Evolutionary conservation across 1,284 basidiomycete species (phyloP).

Genomic region (Sporisorium reilianum): DNA sequence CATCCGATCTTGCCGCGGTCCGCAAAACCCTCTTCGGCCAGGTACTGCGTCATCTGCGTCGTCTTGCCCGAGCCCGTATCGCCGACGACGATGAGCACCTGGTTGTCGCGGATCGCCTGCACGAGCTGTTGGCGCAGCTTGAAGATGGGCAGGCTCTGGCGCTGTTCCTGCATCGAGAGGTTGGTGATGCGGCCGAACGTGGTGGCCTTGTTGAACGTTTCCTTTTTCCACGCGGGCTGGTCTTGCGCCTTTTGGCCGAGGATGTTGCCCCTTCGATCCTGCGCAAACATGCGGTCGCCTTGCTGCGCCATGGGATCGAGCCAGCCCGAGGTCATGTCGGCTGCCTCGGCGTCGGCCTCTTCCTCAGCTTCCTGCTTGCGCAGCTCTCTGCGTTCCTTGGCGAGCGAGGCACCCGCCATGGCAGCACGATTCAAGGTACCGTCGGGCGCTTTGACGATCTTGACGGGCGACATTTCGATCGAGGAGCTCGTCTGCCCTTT

Average conservation of each 20-base stretch:
- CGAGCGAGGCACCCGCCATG: conserved; percentile 88
- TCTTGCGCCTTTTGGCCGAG: conserved; percentile 85
- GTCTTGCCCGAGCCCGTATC: conserved; percentile 95
- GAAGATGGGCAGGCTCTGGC: conserved; percentile 91
- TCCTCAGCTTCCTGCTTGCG: conserved; percentile 95
- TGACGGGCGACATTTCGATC: conserved; percentile 94
- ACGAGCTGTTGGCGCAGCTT: conserved; percentile 93
- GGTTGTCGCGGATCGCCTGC: conserved; percentile 93
- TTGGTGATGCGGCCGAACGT: conserved; percentile 92
- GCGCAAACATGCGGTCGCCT: conserved; percentile 87
- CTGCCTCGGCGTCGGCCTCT: conserved; percentile 89
- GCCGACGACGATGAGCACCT: conserved; percentile 91
- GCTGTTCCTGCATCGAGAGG: conserved; percentile 92
- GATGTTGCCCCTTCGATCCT: conserved; percentile 86
- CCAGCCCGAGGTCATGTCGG: conserved; percentile 95
- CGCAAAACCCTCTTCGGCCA: conserved; percentile 87
- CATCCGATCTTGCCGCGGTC: conserved; percentile 92
- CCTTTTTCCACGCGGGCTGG: conserved; percentile 90
- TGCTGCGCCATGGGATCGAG: conserved; percentile 96
- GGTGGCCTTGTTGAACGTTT: conserved; percentile 94
- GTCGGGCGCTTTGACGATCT: conserved; percentile 79
- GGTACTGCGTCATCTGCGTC: conserved; percentile 88
- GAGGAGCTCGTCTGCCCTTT: conserved; percentile 95
- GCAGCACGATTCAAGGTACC: conserved; percentile 87
- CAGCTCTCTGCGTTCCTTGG: conserved; percentile 93